Evolutionary conservation across 1,284 basidiomycete genomes (phyloP).

Genomic region (Vanrija sp.): DNA sequence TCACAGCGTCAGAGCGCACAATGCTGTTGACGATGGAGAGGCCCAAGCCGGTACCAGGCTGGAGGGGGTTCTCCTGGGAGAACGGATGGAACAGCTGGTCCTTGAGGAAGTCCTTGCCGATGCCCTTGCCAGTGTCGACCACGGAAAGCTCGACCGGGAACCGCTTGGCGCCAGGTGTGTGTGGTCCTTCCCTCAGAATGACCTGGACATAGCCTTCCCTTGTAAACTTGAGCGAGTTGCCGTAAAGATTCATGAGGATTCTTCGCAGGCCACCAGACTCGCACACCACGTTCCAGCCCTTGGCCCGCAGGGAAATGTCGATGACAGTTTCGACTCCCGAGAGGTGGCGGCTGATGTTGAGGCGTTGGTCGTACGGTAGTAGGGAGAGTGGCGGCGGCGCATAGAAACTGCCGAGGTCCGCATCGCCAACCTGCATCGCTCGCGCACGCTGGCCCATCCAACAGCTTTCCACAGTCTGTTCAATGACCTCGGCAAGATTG

Average conservation of each 20-base stretch:
- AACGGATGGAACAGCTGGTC: conserved; percentile 97
- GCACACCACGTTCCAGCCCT: conserved; percentile 85
- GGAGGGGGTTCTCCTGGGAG: conserved; percentile 65
- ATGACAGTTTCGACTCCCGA: conserved; percentile 67
- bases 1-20: conserved; percentile 75
- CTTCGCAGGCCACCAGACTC: conserved; percentile 90
- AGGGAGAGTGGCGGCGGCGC: conserved; percentile 56
- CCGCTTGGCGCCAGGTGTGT: conserved; percentile 55
- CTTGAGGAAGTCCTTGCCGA: conserved; percentile 81
- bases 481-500: conserved; percentile 83
- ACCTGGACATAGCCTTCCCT: conserved; percentile 86
- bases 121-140: conserved; percentile 87
- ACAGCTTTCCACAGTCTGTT: conserved; percentile 90
- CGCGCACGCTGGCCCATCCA: conserved; percentile 90
- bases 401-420: conserved; percentile 86
- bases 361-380: conserved; percentile 54
- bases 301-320: conserved; percentile 57
- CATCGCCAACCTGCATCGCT: conserved; percentile 53
- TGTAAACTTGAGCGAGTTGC: conserved; percentile 91
- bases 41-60: conserved; percentile 92
- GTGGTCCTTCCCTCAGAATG: conserved; percentile 68
- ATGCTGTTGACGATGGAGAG: conserved; percentile 89
- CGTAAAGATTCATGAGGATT: conserved; percentile 91
- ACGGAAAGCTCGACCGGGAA: conserved; percentile 81
- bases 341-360: conserved; percentile 21